Evolutionary conservation across 257 asterid genomes (phyloP), one percentile per base, ranked within the genome.

Genomic region (Coffea canephora): DNA sequence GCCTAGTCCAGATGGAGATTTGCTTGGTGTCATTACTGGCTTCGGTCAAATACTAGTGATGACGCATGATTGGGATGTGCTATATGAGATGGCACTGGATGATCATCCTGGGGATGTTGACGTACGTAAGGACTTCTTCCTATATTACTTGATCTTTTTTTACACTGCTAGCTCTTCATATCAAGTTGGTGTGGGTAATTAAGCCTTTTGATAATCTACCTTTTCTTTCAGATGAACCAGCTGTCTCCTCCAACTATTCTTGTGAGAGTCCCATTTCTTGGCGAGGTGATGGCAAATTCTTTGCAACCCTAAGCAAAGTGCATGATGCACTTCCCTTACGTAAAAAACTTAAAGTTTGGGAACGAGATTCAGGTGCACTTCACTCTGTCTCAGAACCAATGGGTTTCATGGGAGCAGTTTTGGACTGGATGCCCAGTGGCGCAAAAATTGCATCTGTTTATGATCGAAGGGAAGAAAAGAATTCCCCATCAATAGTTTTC

Each of bases 1-100:
- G 25, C 95, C 95, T 57, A 96, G 99, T 85, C 99, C 99, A 7
- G 98, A 96, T 88, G 99, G 98, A 82, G 98, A 94, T 89, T 87
- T 92, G 80, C 90, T 94, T 79, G 95, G 90, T 83, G 81, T 96
- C 80, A 64, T 91, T 68, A 92, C 94, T 81, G 99, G 98, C 75
- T 92, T 94, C 83, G 91, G 97, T 81, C 97, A 91, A 87, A 87
- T 96, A 79, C 89, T 96, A 23, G 84, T 92, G 82, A 96, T 94
- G 99, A 94, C 91, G 81, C 96, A 89, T 77, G 99, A 94, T 78
- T 96, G 99, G 99, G 99, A 96, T 87, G 87, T 96, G 68, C 85
- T 96, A 54, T 96, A 91, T 18, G 98, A 96, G 93, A 90, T 89
- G 90, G 82, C 94, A 15, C 91, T 92, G 48, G 94, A 92, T 78